Evolutionary conservation across 176 grass and related monocot genomes (phyloP), one percentile per base, ranked within the genome.

Genomic region (Poa pratensis): DNA sequence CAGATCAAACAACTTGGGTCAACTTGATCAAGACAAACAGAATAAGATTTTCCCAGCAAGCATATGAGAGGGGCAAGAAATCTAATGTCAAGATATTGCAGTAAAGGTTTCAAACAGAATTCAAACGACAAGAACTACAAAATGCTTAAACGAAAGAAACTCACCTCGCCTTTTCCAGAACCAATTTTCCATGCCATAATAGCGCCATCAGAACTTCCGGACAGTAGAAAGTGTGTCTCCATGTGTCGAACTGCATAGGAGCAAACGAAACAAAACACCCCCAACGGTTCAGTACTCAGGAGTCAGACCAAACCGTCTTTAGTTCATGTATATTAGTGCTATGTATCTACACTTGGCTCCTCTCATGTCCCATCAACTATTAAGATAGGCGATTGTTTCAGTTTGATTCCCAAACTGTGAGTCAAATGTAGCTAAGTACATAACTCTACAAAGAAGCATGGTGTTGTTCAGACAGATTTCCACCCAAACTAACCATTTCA

Each of bases 171-270:
- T 92, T 86, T 90, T 66, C 88, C 86, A 85, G 86, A 86, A 87
- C 74, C 68, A 68, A 99, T 88, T 72, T 92, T 89, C 91, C 93
- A 94, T 61, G 86, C 86, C 64, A 96, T 90, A 80, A 99, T 92
- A 51, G 69, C 77, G 57, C 93, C 96, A 84, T 99, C 96, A 84
- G 90, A 87, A 92, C 96, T 92, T 50, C 93, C 91, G 2, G 93
- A 99, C 16, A 99, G 76, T n/a, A 99, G 82, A 84, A 91, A 92
- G 77, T 96, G 86, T 30, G 75, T 52, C 53, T 92, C 84, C 73
- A 32, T 85, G 32, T 59, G 22, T 37, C 24, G 70, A 88, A 89
- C 93, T 96, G 89, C 78, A 86, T 27, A 68, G 34, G 23, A 84
- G 81, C 69, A 88, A 90, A 79, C 46, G 26, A 58, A 87, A 76